Base-by-base conservation (phyloP, 202 grass and related monocot genomes). In the Bolboschoenoplectus hybrid region DNA sequence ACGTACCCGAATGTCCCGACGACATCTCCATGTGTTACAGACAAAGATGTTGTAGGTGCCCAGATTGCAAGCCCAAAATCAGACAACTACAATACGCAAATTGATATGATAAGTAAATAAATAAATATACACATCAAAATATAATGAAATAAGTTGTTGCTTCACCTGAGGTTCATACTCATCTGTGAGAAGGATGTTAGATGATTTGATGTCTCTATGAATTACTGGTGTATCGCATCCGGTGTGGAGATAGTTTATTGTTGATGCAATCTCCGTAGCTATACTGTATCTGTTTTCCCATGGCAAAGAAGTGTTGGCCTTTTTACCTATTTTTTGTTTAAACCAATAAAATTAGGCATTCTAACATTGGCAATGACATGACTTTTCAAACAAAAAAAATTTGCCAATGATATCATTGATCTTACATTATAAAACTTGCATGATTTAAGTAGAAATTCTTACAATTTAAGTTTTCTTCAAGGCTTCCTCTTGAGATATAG, bases 191-290 rank as follows among this genome's bases (percentile, higher is more conserved):
- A 99, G 97, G 85, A 99, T 94, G 87, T 99, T 99, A 43, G 97
- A 97, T 72, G 97, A 99, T 80, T 99, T 99, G 86, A 99, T 86
- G 73, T 99, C 97, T 84, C 97, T 68, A 89, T 99, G 97, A 74
- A 99, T 92, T 73, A 99, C 93, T 56, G 97, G 93, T 84, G 88
- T 87, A 57, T 94, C 65, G 70, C 66, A 79, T 87, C 71, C 97
- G 49, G 35, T 83, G 84, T 99, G 92, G 13, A 97, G 89, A 91
- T 97, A 99, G 74, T 76, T 87, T 44, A 99, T 89, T 17, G 89
- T 89, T 32, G 95, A 92, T 6, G 97, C 92, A 88, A 99, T 77
- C 47, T 92, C 92, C 12, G 88, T 51, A 70, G 97, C 97, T 47
- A 88, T 88, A 87, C 67, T 90, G 85, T 89, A 91, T 91, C 94